Base-by-base conservation (phyloP, 139 green algal genomes). In the Haematococcus lacustris region DNA sequence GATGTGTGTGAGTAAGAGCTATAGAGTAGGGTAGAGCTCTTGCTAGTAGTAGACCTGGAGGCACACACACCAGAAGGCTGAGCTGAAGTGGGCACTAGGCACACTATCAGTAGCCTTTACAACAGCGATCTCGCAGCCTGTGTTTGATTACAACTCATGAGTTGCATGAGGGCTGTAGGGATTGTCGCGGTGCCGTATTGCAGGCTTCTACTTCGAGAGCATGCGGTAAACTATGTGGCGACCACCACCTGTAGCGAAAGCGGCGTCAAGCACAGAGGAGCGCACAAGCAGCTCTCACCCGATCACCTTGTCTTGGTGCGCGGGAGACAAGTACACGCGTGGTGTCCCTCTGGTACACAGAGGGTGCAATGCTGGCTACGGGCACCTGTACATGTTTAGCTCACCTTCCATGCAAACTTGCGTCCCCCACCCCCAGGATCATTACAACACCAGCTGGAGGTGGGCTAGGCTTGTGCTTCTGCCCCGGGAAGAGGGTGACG, bases 391-490 rank as follows among this genome's bases (percentile, higher is more conserved):
- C 47, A 57, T 28, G 47, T 21, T 21, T 13, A 28, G 21, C 47
- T 28, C 13, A 57, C 13, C 47, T 28, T 57, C 13, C 47, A 57
- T 57, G 47, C 47, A n/a, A n/a, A 21, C 47, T 57, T 13, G 13
- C 13, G 47, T 57, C 21, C 47, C 47, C 13, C 47, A 57, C 21
- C 47, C 13, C 13, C 21, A 7, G 26, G 53, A 26, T 4, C 9
- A 64, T 21, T 26, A n/a, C n/a, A n/a, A n/a, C n/a, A n/a, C n/a
- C n/a, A n/a, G n/a, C n/a, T n/a, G n/a, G n/a, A n/a, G n/a, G n/a
- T n/a, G n/a, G n/a, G n/a, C n/a, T 64, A 26, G 53, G 53, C 17
- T 30, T 64, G 21, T 64, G 53, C 53, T 64, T 35, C 53, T 64
- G 53, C 53, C 53, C 53, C 9, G 53, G 53, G 26, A 64, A 64